Conservation (phyloP, 139 green algal species). For the Bryopsis sp. region DNA sequence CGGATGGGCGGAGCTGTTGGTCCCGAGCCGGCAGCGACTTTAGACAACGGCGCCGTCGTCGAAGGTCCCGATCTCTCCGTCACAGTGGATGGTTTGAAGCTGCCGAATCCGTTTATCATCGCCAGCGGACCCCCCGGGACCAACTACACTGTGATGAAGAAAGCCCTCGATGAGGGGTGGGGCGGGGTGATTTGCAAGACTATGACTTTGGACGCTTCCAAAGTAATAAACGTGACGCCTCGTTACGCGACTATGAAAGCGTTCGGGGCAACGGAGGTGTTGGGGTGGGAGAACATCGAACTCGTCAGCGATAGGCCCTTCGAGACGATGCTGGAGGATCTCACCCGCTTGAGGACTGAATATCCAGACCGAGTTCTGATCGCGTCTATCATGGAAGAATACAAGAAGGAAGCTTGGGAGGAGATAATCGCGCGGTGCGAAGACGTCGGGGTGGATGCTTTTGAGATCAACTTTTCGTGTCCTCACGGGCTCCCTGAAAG, state of each 20-base stretch:
- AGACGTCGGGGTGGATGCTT: constrained; percentile 82
- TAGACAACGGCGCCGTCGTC: background rate
- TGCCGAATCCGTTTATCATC: constrained; percentile 98
- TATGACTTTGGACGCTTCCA: constrained; percentile 55
- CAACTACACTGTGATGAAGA: constrained; percentile 73
- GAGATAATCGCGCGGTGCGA: constrained; percentile 84
- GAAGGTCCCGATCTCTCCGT: constrained; percentile 67
- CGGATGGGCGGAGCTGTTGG: too few relatives aligned
- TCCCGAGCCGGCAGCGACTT: background rate
- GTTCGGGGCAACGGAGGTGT: constrained; percentile 44
- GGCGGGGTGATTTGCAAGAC: constrained; percentile 96
- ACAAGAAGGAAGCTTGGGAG: constrained; percentile 73
- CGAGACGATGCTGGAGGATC: constrained; percentile 85
- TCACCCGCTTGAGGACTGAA: constrained; percentile 85
- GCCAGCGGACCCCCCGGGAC: constrained; percentile 79
- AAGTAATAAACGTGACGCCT: constrained; percentile 88
- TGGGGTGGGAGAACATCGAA: constrained; percentile 96
- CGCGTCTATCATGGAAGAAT: constrained; percentile 90
- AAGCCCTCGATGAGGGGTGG: constrained; percentile 97
- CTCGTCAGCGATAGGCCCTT: constrained; percentile 89
- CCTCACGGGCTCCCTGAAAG: constrained; percentile 64
- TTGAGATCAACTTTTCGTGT: constrained; percentile 97
- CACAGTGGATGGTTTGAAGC: constrained; percentile 75
- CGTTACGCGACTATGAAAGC: constrained; percentile 85
- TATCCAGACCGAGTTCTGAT: constrained; percentile 89